phyloP scores from a whole-genome alignment of 495 filamentous ascomycete species.

The Hamigera avellanea region DNA sequence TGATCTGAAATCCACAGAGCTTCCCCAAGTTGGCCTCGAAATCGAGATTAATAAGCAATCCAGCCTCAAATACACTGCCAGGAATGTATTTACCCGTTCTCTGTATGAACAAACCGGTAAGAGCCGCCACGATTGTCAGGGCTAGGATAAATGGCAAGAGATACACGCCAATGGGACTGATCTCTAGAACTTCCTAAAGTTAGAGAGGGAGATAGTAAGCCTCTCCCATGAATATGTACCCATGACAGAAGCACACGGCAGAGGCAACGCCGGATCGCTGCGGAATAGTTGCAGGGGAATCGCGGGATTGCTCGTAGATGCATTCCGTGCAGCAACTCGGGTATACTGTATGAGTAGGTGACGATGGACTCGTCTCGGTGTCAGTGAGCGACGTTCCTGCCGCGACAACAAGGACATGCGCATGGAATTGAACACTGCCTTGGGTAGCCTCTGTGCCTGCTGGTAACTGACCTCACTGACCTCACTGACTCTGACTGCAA shows the following conservation, averaged over 20 bases:
- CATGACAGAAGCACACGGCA: constrained; percentile 25
- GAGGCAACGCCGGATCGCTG: constrained; percentile 34
- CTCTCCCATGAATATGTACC: constrained; percentile 30
- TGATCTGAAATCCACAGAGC: constrained; percentile 22
- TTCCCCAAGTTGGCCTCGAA: constrained; percentile 7
- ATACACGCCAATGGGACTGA: constrained; percentile 58
- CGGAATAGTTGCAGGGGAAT: constrained; percentile 3
- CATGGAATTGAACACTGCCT: no score
- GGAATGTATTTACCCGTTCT: constrained; percentile 37
- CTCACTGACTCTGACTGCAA: no score
- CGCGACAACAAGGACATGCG: no score
- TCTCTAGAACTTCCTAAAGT: constrained; percentile 47
- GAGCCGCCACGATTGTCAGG: constrained; percentile 43
- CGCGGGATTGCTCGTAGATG: no score
- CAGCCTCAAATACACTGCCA: constrained; percentile 28
- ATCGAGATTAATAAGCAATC: constrained; percentile 15
- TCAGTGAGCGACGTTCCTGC: no score
- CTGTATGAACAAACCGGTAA: constrained; percentile 37
- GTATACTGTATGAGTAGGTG: no score
- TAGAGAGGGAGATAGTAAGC: constrained; percentile 44
- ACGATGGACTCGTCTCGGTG: no score
- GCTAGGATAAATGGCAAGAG: constrained; percentile 56
- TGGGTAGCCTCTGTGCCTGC: no score
- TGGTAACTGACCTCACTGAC: no score
- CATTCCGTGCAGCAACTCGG: no score